A percentile compares a stretch with the other conserved stretches of the same genome.
These are phyloP conservation scores for Paecilomyces niveus DNA, from an alignment of 2,329 filamentous ascomycete genomes.

Conservation along the genomic window DNA sequence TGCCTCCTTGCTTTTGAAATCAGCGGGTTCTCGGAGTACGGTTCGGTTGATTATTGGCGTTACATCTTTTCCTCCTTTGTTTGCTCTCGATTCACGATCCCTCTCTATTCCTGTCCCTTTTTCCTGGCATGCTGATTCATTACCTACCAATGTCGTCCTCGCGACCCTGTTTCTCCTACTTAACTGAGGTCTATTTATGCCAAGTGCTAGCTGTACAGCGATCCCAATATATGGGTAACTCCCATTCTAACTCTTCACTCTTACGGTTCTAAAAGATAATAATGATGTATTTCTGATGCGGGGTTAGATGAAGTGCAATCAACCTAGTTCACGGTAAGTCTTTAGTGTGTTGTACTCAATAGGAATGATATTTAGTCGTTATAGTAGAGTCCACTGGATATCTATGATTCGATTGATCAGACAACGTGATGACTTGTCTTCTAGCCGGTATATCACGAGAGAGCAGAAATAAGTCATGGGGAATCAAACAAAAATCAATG, in stretches of 20 bases:
- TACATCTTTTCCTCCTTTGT: background rate
- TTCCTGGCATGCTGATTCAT: background rate
- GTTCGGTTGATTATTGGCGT: background rate
- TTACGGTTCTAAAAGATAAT: background rate
- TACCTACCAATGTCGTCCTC: background rate
- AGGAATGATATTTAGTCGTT: too few species aligned
- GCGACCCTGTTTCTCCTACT: background rate
- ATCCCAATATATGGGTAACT: background rate
- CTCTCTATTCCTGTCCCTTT: background rate
- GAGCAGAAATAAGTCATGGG: background rate
- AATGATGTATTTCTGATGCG: background rate
- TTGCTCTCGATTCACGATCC: background rate
- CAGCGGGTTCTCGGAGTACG: background rate
- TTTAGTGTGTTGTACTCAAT: background rate
- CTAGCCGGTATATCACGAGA: background rate
- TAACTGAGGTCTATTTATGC: background rate
- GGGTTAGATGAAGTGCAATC: background rate
- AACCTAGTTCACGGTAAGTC: background rate
- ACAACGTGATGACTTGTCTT: too few species aligned
- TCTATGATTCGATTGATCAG: too few species aligned
- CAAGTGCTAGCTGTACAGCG: conserved; percentile 4
- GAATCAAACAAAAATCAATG: too few species aligned
- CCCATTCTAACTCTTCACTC: background rate
- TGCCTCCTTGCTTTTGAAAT: background rate
- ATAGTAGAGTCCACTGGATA: too few species aligned